Evolutionary conservation across 2,329 filamentous ascomycete species (phyloP).

Genomic region (Pseudogymnoascus pannorum): DNA sequence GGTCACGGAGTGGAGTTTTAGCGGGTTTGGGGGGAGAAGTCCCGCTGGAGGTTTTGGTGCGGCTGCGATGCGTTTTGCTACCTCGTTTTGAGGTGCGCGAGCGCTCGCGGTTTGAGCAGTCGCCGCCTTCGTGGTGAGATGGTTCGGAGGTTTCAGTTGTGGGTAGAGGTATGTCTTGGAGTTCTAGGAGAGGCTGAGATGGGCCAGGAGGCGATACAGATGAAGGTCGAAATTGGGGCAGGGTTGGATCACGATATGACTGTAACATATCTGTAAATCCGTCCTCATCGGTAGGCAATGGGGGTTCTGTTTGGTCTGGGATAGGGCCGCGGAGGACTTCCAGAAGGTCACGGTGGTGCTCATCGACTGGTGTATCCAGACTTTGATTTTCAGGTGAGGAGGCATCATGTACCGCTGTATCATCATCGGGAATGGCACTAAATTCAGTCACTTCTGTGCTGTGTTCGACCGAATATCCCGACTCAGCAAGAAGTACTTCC

Average conservation of each 20-base stretch:
- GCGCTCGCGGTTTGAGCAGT: slow-evolving; percentile 17
- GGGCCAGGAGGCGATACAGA: slow-evolving; percentile 34
- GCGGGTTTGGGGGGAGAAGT: not conserved
- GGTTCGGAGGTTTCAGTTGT: slow-evolving; percentile 12
- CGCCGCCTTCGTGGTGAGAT: slow-evolving; percentile 19
- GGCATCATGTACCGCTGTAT: not conserved
- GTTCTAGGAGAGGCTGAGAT: slow-evolving; percentile 24
- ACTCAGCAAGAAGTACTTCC: slow-evolving; percentile 22
- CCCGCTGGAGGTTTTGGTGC: slow-evolving; percentile 18
- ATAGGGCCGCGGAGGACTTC: slow-evolving; percentile 9
- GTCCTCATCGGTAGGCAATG: slow-evolving; percentile 3
- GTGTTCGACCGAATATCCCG: slow-evolving; percentile 22
- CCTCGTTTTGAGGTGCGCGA: slow-evolving; percentile 11
- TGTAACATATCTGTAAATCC: slow-evolving; percentile 3
- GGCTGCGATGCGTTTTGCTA: not conserved
- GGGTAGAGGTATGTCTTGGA: slow-evolving; percentile 13
- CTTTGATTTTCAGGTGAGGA: not conserved
- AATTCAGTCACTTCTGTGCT: not conserved
- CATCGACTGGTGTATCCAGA: not conserved
- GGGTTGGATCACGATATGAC: slow-evolving; percentile 49
- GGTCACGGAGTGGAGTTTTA: not conserved
- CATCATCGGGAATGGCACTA: not conserved
- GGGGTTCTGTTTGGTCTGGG: not conserved
- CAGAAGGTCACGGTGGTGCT: not conserved
- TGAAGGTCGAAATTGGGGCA: slow-evolving; percentile 56